Percentiles rank a stretch among this genome's conserved stretches.
Evolutionary conservation across 148 eudicot genomes (phyloP).

Genomic region (Chenopodium album): DNA sequence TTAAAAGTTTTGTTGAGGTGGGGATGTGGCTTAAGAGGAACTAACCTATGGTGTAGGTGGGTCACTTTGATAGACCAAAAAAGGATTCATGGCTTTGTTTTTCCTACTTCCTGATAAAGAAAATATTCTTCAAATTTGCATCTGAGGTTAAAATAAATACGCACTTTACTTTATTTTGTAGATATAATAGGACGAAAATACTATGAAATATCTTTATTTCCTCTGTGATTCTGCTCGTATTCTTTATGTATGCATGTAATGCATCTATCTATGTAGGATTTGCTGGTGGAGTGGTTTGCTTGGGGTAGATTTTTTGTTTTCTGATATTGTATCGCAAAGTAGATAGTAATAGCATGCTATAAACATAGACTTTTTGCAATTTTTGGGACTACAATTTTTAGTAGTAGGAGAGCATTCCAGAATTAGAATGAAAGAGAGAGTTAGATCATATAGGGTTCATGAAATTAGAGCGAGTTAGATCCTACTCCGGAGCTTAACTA

Average conservation of each 20-base stretch:
- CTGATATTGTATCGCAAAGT: background rate
- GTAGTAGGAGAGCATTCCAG: background rate
- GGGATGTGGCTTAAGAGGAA: background rate
- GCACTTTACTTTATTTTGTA: background rate
- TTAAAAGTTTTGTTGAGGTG: background rate
- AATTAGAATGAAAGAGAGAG: background rate
- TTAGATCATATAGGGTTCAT: too few species aligned
- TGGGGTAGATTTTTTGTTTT: background rate
- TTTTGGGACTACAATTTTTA: background rate
- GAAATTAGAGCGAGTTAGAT: too few species aligned
- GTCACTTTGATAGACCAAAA: background rate
- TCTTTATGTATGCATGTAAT: background rate
- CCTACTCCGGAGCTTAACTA: background rate
- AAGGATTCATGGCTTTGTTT: background rate
- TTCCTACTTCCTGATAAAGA: background rate
- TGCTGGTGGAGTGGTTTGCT: background rate
- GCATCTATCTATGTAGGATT: slow-evolving; percentile 10
- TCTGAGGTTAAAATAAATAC: background rate
- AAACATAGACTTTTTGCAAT: background rate
- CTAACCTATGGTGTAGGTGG: background rate
- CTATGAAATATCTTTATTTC: background rate
- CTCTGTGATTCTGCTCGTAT: background rate
- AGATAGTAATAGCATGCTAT: background rate
- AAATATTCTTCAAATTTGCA: background rate
- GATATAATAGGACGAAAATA: background rate